Percentiles rank a stretch among this genome's conserved stretches.
Conservation (phyloP, 495 filamentous ascomycete genomes). For the Jackrogersella minutella region DNA sequence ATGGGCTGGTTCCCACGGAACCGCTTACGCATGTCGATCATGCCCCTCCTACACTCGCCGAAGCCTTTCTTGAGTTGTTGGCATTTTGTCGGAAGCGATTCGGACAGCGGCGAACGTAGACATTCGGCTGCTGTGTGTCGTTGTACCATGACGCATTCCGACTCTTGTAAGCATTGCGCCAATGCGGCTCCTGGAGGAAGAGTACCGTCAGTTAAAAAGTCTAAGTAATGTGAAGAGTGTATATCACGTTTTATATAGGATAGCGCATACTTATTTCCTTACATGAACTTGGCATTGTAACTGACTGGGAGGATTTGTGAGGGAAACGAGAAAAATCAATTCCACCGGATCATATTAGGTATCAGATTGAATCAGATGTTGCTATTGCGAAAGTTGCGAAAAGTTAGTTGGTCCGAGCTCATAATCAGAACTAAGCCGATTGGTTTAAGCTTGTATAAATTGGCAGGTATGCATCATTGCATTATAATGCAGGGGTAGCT, state of each 20-base stretch:
- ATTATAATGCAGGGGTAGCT: constrained; percentile 32
- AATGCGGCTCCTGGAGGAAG: constrained; percentile 76
- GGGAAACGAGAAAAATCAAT: background rate
- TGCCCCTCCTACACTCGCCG: constrained; percentile 91
- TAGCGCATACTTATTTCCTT: constrained; percentile 85
- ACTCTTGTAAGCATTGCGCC: constrained; percentile 91
- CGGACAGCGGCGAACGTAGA: constrained; percentile 77
- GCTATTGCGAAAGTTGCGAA: constrained; percentile 28
- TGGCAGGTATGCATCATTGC: no score
- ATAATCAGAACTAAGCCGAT: constrained; percentile 15
- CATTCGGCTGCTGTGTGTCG: constrained; percentile 88
- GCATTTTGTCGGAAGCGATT: constrained; percentile 83
- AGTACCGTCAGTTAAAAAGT: constrained; percentile 20
- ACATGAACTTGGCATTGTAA: constrained; percentile 92
- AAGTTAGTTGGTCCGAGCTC: constrained; percentile 32
- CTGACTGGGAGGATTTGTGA: constrained; percentile 2
- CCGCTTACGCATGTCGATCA: constrained; percentile 98
- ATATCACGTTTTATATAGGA: background rate
- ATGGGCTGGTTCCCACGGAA: constrained; percentile 96
- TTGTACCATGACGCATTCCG: constrained; percentile 92
- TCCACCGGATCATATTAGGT: background rate
- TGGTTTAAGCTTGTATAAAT: constrained; percentile 11
- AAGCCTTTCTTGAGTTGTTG: constrained; percentile 94
- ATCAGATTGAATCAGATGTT: constrained; percentile 22
- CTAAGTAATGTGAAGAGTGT: background rate